phyloP scores from a whole-genome alignment of 108 stramenopile species.

The Nitzschia sp. region DNA sequence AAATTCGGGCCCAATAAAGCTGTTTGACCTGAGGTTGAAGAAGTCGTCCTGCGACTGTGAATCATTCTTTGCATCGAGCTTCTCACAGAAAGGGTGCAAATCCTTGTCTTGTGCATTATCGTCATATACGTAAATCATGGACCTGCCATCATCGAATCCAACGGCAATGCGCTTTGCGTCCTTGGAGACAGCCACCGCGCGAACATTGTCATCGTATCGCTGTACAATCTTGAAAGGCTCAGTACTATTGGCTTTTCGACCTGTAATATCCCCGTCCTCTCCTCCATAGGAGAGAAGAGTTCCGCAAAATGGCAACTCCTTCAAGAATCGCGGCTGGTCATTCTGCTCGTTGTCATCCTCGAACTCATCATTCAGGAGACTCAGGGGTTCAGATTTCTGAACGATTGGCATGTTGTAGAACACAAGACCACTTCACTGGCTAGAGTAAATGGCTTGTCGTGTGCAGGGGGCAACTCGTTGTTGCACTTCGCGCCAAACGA shows the following conservation, averaged over 20 bases:
- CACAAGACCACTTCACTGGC: too few species aligned
- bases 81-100: constrained; percentile 39
- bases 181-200: constrained; percentile 55
- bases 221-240: constrained; percentile 16
- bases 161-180: constrained; percentile 67
- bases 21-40: constrained; percentile 1
- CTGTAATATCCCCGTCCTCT: constrained; percentile 55
- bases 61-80: constrained; percentile 11
- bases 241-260: neutral
- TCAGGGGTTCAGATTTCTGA: constrained; percentile 8
- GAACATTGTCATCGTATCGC: constrained; percentile 60
- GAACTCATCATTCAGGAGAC: constrained; percentile 16
- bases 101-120: neutral
- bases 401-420: constrained; percentile 2
- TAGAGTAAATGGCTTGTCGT: too few species aligned
- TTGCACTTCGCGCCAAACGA: too few species aligned
- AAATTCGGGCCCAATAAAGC: constrained; percentile 47
- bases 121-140: constrained; percentile 54
- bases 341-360: constrained; percentile 18
- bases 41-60: constrained; percentile 17
- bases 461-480: too few species aligned
- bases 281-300: constrained; percentile 69
- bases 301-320: constrained; percentile 19
- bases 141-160: constrained; percentile 66
- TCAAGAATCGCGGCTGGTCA: constrained; percentile 42